Conservation (phyloP, 306 rosid species). For the Dryas octopetala region DNA sequence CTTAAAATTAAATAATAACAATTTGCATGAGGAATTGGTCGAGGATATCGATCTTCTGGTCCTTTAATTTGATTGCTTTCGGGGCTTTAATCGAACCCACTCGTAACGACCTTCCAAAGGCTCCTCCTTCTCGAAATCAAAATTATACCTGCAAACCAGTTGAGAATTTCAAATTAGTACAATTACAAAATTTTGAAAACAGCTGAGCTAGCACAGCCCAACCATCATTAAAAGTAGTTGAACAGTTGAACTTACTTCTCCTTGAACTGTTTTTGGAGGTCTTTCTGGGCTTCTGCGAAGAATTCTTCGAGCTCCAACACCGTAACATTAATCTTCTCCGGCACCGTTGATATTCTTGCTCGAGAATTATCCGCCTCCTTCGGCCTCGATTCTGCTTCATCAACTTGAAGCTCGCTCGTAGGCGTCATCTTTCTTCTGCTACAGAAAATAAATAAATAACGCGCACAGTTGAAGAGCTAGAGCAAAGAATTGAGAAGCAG, state of each 20-base stretch:
- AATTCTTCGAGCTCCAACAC: conserved; percentile 76
- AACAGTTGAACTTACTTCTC: conserved; percentile 51
- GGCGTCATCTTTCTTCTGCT: conserved; percentile 68
- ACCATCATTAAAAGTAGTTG: background rate
- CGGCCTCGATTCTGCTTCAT: conserved; percentile 31
- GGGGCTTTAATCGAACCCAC: conserved; percentile 77
- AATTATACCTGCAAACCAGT: conserved; percentile 66
- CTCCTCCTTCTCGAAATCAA: conserved; percentile 63
- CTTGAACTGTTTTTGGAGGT: conserved; percentile 51
- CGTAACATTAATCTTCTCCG: conserved; percentile 40
- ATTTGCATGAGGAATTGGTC: conserved; percentile 1
- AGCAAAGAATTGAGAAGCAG: conserved; percentile 20
- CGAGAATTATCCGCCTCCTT: conserved; percentile 39
- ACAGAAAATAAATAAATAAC: background rate
- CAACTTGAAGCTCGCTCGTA: conserved; percentile 35
- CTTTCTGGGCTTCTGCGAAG: conserved; percentile 66
- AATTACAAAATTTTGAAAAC: background rate
- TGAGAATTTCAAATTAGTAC: conserved; percentile 9
- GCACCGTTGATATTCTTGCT: conserved; percentile 23
- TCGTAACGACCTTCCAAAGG: conserved; percentile 90
- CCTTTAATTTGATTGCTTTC: conserved; percentile 5
- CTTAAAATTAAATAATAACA: background rate
- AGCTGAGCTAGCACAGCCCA: no score
- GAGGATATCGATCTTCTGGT: background rate
- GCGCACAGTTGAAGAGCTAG: background rate